phyloP scores from a whole-genome alignment of 2,329 filamentous ascomycete genomes.

The Ceratocystis alfenasii region DNA sequence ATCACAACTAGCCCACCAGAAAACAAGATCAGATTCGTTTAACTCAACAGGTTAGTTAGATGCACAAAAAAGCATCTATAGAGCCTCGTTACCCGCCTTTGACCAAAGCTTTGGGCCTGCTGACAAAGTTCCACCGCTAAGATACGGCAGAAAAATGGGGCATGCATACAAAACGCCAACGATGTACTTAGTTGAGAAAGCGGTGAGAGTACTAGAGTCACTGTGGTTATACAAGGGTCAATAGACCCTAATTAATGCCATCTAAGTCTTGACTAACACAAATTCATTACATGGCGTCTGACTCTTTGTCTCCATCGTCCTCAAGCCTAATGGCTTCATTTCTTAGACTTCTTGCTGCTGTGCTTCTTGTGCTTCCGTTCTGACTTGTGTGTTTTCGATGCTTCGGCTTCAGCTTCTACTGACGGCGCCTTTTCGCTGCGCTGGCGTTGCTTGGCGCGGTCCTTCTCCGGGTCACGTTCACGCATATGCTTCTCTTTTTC shows the following conservation, averaged over 20 bases:
- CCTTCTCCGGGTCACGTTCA: conserved; percentile 13
- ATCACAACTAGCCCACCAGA: neutral
- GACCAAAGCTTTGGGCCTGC: neutral
- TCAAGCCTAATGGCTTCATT: neutral
- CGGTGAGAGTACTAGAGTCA: too few species aligned
- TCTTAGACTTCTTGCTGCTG: conserved; percentile 15
- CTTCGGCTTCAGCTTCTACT: neutral
- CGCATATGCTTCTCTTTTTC: conserved; percentile 20
- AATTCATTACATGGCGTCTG: neutral
- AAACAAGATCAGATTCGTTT: neutral
- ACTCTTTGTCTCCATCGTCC: neutral
- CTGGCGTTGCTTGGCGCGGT: conserved; percentile 8
- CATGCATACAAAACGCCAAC: too few species aligned
- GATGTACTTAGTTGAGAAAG: too few species aligned
- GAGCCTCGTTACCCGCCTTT: neutral
- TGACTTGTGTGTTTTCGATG: neutral
- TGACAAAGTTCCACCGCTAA: neutral
- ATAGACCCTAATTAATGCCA: neutral
- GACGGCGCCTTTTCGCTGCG: neutral
- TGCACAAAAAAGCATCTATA: neutral
- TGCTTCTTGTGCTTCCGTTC: conserved; percentile 15
- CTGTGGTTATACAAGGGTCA: neutral
- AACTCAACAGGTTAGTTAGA: neutral
- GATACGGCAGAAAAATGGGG: neutral
- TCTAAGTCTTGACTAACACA: neutral